Evolutionary conservation across 177 flowering plant species (phyloP).

Genomic region (Vitis hybrid): DNA sequence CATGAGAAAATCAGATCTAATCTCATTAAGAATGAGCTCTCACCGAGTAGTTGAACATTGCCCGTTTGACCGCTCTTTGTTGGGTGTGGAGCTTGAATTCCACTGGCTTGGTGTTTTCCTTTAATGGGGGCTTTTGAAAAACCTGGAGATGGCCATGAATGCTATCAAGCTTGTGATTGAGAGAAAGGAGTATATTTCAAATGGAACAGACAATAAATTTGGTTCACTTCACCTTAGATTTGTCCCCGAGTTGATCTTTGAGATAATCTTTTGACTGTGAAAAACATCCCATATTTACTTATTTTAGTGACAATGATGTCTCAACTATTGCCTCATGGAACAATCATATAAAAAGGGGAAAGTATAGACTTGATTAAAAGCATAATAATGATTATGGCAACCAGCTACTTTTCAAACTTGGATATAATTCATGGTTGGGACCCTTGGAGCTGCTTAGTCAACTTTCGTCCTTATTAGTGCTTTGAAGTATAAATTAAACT

Average conservation of each 20-base stretch:
- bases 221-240: constrained; percentile 19
- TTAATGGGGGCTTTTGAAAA: constrained; percentile 35
- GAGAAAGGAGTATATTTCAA: neutral
- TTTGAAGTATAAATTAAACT: too few relatives aligned
- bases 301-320: too few relatives aligned
- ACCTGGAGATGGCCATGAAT: constrained; percentile 14
- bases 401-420: too few relatives aligned
- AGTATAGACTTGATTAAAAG: too few relatives aligned
- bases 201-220: neutral
- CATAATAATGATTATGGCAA: too few relatives aligned
- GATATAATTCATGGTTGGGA: too few relatives aligned
- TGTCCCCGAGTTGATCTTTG: constrained; percentile 21
- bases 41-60: constrained; percentile 69
- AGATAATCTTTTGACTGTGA: constrained; percentile 27
- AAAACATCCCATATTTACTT: neutral
- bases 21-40: neutral
- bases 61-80: constrained; percentile 62
- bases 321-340: too few relatives aligned
- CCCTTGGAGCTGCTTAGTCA: too few relatives aligned
- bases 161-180: neutral
- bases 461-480: too few relatives aligned
- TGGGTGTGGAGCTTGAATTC: constrained; percentile 71
- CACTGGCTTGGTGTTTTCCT: constrained; percentile 59
- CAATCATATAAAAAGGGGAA: too few relatives aligned
- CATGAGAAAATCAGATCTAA: neutral